A percentile compares a stretch with the other conserved stretches of the same genome.
phyloP scores from a whole-genome alignment of 208 protist genomes.

The Trypanosoma mega region DNA sequence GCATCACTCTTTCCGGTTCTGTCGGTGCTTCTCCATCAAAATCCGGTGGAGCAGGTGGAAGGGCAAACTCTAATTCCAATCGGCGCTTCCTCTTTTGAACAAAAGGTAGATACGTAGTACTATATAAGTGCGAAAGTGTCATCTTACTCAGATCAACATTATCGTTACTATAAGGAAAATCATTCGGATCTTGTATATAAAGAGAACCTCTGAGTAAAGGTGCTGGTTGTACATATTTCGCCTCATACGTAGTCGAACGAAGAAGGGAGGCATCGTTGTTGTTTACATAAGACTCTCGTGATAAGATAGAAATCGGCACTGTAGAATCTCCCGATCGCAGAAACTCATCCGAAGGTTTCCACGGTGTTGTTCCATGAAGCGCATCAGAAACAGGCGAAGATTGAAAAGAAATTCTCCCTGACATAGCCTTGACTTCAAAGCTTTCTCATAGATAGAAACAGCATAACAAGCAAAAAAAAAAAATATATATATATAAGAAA shows the following conservation, averaged over 20 bases:
- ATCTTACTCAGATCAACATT: constrained; percentile 41
- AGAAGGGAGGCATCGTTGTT: constrained; percentile 48
- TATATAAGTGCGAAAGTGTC: constrained; percentile 67
- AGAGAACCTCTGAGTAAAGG: constrained; percentile 55
- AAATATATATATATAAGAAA: background rate
- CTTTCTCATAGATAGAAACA: too few species aligned
- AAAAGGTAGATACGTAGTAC: constrained; percentile 54
- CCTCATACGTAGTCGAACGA: constrained; percentile 67
- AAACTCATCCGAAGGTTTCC: background rate
- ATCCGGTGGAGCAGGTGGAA: constrained; percentile 65
- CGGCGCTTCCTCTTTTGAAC: constrained; percentile 34
- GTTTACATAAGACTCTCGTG: constrained; percentile 34
- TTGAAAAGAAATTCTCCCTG: too few species aligned
- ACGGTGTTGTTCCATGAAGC: background rate
- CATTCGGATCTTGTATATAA: constrained; percentile 63
- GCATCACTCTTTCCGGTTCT: constrained; percentile 54
- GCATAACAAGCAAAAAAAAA: too few species aligned
- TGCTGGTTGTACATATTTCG: constrained; percentile 44
- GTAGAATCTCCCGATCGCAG: background rate
- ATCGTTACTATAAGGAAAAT: constrained; percentile 27
- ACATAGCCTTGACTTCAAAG: too few species aligned
- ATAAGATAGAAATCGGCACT: constrained; percentile 34
- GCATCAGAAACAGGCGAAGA: background rate
- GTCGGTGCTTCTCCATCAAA: constrained; percentile 72
- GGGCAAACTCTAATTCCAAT: constrained; percentile 17